Base-by-base conservation (phyloP, 2,329 filamentous ascomycete genomes). In the Atkinsonella hypoxylon region DNA sequence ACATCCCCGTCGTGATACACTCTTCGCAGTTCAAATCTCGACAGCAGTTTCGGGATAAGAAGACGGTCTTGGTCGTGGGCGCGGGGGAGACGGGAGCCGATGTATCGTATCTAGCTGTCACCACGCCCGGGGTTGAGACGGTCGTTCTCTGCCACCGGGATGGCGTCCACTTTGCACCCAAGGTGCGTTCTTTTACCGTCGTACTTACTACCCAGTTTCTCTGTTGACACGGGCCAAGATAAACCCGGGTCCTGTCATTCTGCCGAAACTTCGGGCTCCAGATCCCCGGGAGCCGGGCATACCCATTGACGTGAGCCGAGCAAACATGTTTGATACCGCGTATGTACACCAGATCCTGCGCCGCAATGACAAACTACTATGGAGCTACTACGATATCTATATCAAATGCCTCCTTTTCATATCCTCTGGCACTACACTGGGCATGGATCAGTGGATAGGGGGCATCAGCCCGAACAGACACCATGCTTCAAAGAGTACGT, bases 311-410 rank as follows among this genome's bases (percentile, higher is more conserved):
- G 64, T 67, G 10, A 64, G 65, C 11, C 59, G 66, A 2, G 70
- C 70, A 12, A 71, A 67, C 51, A 57, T 74, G 4, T 73, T 75
- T 53, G 71, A 74, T 54, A 73, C 70, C 0, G 64, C 69, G 4
- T 74, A 74, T 49, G 66, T 72, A 6, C 70, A 72, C 22, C 63
- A 63, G 6, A 55, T 67, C 8, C 60, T 74, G 1, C 65, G 68
- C 1, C 45, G 40, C 36, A 64, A 67, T 22, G 64, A 64, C 10
- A 58, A 48, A 6, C 51, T 68, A 7, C 60, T 69, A 7, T 74
- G 70, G 71, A 57, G 55, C 1, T 69, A 70, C 51, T 74, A 74
- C 51, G 62, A 71, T 50, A 55, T 57, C 12, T 71, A 69, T 43
- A 64, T 72, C 52, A 62, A 65, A 48, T 64, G 58, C 53, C 53